phyloP scores from a whole-genome alignment of 169 alveolate genomes.

The Plasmodium sp. region DNA sequence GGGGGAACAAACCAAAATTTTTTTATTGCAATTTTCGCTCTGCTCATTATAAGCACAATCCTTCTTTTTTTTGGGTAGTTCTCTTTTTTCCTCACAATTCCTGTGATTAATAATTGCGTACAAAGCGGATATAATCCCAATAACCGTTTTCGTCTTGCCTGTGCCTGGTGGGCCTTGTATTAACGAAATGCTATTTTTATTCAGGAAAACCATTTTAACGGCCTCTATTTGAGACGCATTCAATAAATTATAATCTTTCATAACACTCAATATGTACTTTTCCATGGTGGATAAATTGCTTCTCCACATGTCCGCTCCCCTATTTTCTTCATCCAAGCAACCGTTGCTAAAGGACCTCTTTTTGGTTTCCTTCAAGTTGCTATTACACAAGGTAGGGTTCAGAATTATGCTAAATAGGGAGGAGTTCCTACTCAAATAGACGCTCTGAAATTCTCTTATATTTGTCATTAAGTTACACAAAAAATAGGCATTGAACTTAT shows the following conservation, averaged over 20 bases:
- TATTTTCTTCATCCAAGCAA: slow-evolving; percentile 3
- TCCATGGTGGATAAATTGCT: slow-evolving; percentile 1
- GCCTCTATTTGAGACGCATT: slow-evolving; percentile 69
- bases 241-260: slow-evolving; percentile 20
- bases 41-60: slow-evolving; percentile 34
- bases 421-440: slow-evolving; percentile 26
- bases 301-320: neutral
- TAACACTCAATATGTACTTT: slow-evolving; percentile 13
- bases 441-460: slow-evolving; percentile 73
- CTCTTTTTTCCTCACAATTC: neutral
- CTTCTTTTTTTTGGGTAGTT: slow-evolving; percentile 14
- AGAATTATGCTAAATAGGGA: slow-evolving; percentile 32
- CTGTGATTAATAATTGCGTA: slow-evolving; percentile 8
- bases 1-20: slow-evolving; percentile 98
- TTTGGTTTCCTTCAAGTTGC: neutral
- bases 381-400: slow-evolving; percentile 12
- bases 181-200: slow-evolving; percentile 80
- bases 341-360: neutral
- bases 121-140: slow-evolving; percentile 88
- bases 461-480: slow-evolving; percentile 64
- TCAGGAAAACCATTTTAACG: slow-evolving; percentile 60
- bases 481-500: slow-evolving; percentile 40
- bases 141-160: slow-evolving; percentile 97
- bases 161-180: slow-evolving; percentile 99
- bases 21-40: slow-evolving; percentile 53